Percentiles rank a stretch among this genome's conserved stretches.
Conservation (phyloP, 495 filamentous ascomycete species). For the Paragyromitra xinjiangensis region DNA sequence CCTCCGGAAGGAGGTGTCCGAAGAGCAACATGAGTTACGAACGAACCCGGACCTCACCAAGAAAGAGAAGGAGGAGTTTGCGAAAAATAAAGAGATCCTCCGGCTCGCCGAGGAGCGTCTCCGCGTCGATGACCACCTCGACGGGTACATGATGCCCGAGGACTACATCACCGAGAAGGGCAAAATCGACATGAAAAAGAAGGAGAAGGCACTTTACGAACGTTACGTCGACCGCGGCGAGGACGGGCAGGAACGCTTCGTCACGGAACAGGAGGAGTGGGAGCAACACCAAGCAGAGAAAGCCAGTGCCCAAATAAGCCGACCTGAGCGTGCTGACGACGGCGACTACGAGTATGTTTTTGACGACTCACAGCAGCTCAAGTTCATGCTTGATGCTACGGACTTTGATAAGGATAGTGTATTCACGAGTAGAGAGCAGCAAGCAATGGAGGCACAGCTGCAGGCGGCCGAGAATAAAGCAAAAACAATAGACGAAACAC, state of each 20-base stretch:
- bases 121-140: constrained; percentile 87
- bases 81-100: constrained; percentile 85
- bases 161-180: constrained; percentile 94
- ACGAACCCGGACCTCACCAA: constrained; percentile 78
- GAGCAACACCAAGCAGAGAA: constrained; percentile 89
- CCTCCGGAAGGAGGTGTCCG: constrained; percentile 87
- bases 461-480: constrained; percentile 88
- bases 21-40: constrained; percentile 83
- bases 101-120: constrained; percentile 87
- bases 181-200: constrained; percentile 87
- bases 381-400: constrained; percentile 75
- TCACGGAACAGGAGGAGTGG: constrained; percentile 97
- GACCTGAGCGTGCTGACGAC: constrained; percentile 75
- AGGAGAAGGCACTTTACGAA: constrained; percentile 88
- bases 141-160: constrained; percentile 93
- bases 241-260: constrained; percentile 83
- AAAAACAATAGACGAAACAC: constrained; percentile 84
- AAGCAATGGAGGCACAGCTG: constrained; percentile 77
- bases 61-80: constrained; percentile 87
- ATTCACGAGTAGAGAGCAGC: constrained; percentile 74
- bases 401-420: constrained; percentile 53
- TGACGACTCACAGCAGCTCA: constrained; percentile 86
- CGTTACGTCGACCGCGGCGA: constrained; percentile 91
- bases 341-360: constrained; percentile 95
- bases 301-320: constrained; percentile 84